Evolutionary conservation across 2,329 filamentous ascomycete species (phyloP).

Genomic region (Beauveria varroae): DNA sequence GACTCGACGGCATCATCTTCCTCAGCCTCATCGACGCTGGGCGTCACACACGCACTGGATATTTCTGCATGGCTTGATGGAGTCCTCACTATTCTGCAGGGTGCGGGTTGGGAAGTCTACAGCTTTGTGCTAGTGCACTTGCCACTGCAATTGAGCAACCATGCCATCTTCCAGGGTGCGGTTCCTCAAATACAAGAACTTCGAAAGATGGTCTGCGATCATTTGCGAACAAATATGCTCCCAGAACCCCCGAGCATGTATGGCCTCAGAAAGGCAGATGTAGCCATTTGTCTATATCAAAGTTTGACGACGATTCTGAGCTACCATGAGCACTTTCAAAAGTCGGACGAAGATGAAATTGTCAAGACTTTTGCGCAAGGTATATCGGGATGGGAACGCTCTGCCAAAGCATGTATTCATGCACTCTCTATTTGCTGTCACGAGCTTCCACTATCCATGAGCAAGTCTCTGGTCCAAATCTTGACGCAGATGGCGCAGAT

Average conservation of each 20-base stretch:
- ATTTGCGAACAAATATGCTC: slow-evolving; percentile 69
- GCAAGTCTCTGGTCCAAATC: slow-evolving; percentile 77
- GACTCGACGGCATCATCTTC: slow-evolving; percentile 14
- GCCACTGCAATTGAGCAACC: slow-evolving; percentile 82
- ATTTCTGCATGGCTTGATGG: slow-evolving; percentile 69
- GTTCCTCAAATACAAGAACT: slow-evolving; percentile 69
- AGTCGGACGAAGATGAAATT: slow-evolving; percentile 81
- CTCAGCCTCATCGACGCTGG: slow-evolving; percentile 18
- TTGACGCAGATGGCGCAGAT: slow-evolving; percentile 92
- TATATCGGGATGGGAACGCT: slow-evolving; percentile 75
- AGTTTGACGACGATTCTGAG: slow-evolving; percentile 80
- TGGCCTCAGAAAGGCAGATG: slow-evolving; percentile 77
- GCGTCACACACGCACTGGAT: slow-evolving; percentile 41
- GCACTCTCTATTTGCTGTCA: slow-evolving; percentile 92
- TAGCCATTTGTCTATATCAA: slow-evolving; percentile 83
- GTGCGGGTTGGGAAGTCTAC: slow-evolving; percentile 84
- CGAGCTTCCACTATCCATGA: slow-evolving; percentile 80
- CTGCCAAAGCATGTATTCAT: slow-evolving; percentile 89
- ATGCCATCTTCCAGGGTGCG: slow-evolving; percentile 70
- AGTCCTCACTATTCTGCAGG: slow-evolving; percentile 64
- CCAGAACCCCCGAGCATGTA: slow-evolving; percentile 74
- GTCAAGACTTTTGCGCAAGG: slow-evolving; percentile 81
- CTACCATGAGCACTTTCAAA: slow-evolving; percentile 79
- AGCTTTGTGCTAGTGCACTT: slow-evolving; percentile 83
- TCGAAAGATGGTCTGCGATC: slow-evolving; percentile 70